These are phyloP conservation scores for Solanum hybrid DNA, from an alignment of 305 asterid genomes.

Conservation along the genomic window DNA sequence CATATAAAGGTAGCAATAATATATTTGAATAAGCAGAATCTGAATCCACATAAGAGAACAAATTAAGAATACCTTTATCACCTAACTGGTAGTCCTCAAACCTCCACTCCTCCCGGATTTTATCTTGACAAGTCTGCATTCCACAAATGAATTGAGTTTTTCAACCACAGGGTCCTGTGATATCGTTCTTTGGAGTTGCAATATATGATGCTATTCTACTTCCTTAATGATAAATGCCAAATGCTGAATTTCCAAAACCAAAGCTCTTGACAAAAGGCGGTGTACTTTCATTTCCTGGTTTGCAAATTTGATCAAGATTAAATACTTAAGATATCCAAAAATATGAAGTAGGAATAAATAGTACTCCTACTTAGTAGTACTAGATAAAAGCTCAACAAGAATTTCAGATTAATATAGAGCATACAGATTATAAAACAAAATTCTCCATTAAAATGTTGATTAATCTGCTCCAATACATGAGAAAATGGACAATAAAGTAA, in stretches of 20 bases:
- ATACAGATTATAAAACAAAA: no score
- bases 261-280: not conserved
- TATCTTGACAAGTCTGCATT: not conserved
- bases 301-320: not conserved
- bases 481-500: no score
- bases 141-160: not conserved
- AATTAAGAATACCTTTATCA: conserved; percentile 10
- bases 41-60: not conserved
- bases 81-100: conserved; percentile 11
- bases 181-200: not conserved
- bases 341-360: not conserved
- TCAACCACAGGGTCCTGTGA: not conserved
- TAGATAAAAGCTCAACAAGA: no score
- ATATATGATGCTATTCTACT: not conserved
- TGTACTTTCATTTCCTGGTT: not conserved
- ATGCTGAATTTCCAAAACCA: not conserved
- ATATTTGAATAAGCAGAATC: no score
- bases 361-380: not conserved
- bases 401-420: no score
- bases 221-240: not conserved
- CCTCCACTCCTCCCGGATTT: conserved; percentile 1
- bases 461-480: no score
- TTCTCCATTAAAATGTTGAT: no score
- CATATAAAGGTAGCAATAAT: not conserved
- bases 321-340: not conserved